Evolutionary conservation across 495 filamentous ascomycete genomes (phyloP), one percentile per base, ranked within the genome.

Genomic region (Annulohypoxylon bovei): DNA sequence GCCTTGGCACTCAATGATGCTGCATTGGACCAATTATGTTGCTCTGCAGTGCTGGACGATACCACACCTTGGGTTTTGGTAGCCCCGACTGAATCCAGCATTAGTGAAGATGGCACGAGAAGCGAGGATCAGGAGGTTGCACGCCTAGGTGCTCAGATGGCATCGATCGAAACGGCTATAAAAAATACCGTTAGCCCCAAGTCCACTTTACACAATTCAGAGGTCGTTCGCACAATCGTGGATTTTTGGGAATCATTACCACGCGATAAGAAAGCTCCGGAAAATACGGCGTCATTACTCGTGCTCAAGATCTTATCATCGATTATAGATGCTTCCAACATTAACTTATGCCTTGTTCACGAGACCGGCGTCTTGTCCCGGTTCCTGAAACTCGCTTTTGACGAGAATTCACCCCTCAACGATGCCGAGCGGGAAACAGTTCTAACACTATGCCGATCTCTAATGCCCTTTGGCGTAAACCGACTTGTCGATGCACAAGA

Each of bases 1-100:
- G 88, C 92, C 5, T 94, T 95, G 74, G 89, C 90, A 6, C 79
- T 97, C 39, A 92, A 93, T 57, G 92, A 97, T 75, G 88, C 91
- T 75, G 83, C 86, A 5, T 79, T 91, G 37, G 83, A 88, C 33
- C 78, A 82, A 56, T 73, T 87, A 68, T 85, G 81, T 61, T 76
- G 79, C 35, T 80, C 80, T 14, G 76, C 79, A 7, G 74, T 76
- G 6, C 58, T 52, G 7, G 70, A 72, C 20, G 70, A 72, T 44
- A 30, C 77, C 47, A 73, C 77, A 14, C 70, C 80, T 20, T 79
- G 77, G 60, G 76, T 75, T 47, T 67, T 81, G 25, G 50, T 81
- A 20, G 71, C 66, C 32, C 74, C 76, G 25, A 69, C 72, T 16
- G 80, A 78, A 68, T 65, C 65, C 32, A 57, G 57, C 1, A 47